These are phyloP conservation scores for Neophaeococcomyces mojaviensis DNA, from an alignment of 2,329 filamentous ascomycete species.

Conservation along the genomic window DNA sequence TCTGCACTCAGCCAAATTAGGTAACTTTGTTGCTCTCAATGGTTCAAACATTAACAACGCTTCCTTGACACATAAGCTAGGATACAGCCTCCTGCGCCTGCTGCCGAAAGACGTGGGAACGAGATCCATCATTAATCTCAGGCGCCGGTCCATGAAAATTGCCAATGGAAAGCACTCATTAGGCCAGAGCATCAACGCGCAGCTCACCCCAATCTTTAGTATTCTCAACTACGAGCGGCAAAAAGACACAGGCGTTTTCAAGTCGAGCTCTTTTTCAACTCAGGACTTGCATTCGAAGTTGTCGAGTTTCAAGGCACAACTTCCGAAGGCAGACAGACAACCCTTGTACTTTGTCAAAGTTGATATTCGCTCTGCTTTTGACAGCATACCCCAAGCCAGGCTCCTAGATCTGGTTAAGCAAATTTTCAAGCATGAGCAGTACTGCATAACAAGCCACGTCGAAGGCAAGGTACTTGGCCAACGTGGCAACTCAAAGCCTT, in stretches of 20 bases:
- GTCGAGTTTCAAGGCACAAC: slow-evolving; percentile 55
- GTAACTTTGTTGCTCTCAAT: slow-evolving; percentile 73
- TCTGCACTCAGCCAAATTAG: slow-evolving; percentile 56
- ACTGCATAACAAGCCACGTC: slow-evolving; percentile 66
- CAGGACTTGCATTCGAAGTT: slow-evolving; percentile 70
- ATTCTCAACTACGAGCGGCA: slow-evolving; percentile 69
- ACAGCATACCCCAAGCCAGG: slow-evolving; percentile 79
- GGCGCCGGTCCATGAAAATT: slow-evolving; percentile 51
- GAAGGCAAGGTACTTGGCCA: slow-evolving; percentile 49
- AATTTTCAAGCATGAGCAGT: slow-evolving; percentile 52
- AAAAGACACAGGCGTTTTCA: slow-evolving; percentile 55
- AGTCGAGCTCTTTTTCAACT: slow-evolving; percentile 72
- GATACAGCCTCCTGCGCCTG: slow-evolving; percentile 70
- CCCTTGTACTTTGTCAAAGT: slow-evolving; percentile 80
- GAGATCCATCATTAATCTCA: slow-evolving; percentile 81
- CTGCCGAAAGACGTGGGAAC: slow-evolving; percentile 72
- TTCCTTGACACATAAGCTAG: slow-evolving; percentile 57
- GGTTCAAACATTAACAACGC: slow-evolving; percentile 48
- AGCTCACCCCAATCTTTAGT: slow-evolving; percentile 66
- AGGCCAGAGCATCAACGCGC: slow-evolving; percentile 60
- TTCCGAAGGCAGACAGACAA: slow-evolving; percentile 27
- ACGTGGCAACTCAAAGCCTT: slow-evolving; percentile 15
- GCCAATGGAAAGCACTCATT: slow-evolving; percentile 49
- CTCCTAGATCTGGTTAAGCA: slow-evolving; percentile 59
- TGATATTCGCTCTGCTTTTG: slow-evolving; percentile 87